Conservation (phyloP, 1,284 basidiomycete species). For the Fomitopsis palustris region DNA sequence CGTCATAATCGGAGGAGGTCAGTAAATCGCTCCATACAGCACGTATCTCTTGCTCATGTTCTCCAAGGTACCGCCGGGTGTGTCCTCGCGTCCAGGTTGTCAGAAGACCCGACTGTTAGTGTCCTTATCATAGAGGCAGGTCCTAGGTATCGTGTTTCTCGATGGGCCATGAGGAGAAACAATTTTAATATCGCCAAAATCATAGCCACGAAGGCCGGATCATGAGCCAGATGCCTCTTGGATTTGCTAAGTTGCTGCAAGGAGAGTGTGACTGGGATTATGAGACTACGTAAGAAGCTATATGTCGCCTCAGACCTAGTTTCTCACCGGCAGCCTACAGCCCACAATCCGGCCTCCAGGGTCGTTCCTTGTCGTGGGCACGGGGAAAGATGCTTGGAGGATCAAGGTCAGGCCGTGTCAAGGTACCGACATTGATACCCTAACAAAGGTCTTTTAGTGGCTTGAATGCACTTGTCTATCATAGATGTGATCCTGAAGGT, state of each 20-base stretch:
- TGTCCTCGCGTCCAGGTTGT: constrained; percentile 20
- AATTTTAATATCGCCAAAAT: background rate
- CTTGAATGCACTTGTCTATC: constrained; percentile 17
- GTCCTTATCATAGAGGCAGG: constrained; percentile 22
- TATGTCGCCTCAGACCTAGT: background rate
- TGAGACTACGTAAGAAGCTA: constrained; percentile 9
- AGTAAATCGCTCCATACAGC: constrained; percentile 5
- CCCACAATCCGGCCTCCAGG: constrained; percentile 12
- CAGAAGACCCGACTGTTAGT: constrained; percentile 14
- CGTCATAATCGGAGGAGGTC: constrained; percentile 47
- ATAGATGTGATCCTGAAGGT: constrained; percentile 18
- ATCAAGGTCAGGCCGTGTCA: constrained; percentile 9
- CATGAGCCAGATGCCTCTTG: constrained; percentile 14
- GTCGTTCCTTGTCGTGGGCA: constrained; percentile 12
- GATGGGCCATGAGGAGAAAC: too few relatives aligned
- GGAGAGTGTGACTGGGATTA: constrained; percentile 12
- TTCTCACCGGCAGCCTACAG: background rate
- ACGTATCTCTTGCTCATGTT: background rate
- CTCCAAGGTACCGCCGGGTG: constrained; percentile 32
- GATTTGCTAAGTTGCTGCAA: constrained; percentile 10
- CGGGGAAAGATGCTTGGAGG: constrained; percentile 18
- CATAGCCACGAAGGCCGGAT: constrained; percentile 11
- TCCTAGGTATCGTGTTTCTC: constrained; percentile 6
- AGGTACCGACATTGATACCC: background rate
- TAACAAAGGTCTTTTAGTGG: constrained; percentile 4